Base-by-base conservation (phyloP, 2,329 filamentous ascomycete genomes). In the Decorospora gaudefroyi region DNA sequence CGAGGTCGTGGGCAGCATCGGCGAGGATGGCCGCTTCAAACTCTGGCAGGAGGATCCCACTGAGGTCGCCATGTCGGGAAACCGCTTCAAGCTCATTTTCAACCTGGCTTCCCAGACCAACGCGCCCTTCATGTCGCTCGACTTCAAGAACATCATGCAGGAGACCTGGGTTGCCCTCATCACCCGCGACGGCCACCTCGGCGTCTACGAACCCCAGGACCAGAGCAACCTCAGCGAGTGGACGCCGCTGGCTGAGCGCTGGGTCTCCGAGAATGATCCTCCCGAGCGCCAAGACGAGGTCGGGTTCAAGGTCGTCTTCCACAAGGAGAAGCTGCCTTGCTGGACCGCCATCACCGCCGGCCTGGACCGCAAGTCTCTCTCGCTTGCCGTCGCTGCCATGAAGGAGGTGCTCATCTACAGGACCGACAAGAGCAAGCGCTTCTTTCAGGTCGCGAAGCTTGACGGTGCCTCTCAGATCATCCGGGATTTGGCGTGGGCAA, bases 11-110 rank as follows among this genome's bases (percentile, higher is more conserved):
- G 91, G 86, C 43, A 95, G 88, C 40, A 87, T 96, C 47, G 90
- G 88, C 51, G 87, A 92, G 62, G 92, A 96, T 62, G 89, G 92
- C 62, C 85, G 86, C 69, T 90, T 95, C 76, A 89, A 90, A 67
- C 79, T 97, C 54, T 97, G 92, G 92, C 86, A 88, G 49, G 92
- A 96, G 73, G 90, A 96, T 71, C 84, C 87, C 11, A 87, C 85
- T 1, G 87, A 93, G 34, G 79, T 87, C 1, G 84, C 86, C 0
- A 78, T 80, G 46, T 83, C 81, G 23, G 90, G 90, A 21, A 83
- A 87, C 21, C 85, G 91, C 37, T 97, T 96, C 77, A 88, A 85
- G 65, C 78, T 77, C 72, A 75, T 88, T 75, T 74, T 78, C 72
- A 67, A 84, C 75, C 72, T 82, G 54, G 75, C 71, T 23, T 81